phyloP scores from a whole-genome alignment of 306 rosid species.

The Cucurbita ficifolia region DNA sequence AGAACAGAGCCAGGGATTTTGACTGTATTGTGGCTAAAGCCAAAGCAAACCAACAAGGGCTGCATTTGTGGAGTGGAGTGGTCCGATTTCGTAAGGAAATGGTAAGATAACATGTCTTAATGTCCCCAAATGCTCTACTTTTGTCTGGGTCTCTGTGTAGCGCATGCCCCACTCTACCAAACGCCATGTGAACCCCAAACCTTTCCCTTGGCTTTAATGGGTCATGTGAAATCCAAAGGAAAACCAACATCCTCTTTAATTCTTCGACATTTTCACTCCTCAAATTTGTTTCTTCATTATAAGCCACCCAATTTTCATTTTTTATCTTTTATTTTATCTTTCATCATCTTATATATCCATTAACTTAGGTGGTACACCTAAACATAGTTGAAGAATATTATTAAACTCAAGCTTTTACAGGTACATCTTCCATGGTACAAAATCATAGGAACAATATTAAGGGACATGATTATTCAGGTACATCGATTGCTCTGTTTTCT shows the following conservation, averaged over 20 bases:
- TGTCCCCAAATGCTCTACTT: slow-evolving; percentile 1
- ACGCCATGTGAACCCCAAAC: slow-evolving; percentile 21
- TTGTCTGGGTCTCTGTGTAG: slow-evolving; percentile 10
- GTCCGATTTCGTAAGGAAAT: background rate
- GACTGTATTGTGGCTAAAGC: slow-evolving; percentile 5
- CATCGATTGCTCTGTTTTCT: background rate
- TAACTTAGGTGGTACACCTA: background rate
- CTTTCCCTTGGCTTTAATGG: slow-evolving; percentile 1
- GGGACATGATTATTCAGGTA: too few species aligned
- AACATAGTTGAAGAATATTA: background rate
- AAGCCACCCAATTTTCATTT: background rate
- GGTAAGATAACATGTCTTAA: background rate
- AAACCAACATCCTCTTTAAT: slow-evolving; percentile 1
- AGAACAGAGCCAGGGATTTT: slow-evolving; percentile 4
- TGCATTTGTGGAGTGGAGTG: background rate
- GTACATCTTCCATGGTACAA: slow-evolving; percentile 5
- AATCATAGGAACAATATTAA: background rate
- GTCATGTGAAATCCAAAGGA: slow-evolving; percentile 15
- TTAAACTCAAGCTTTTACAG: background rate
- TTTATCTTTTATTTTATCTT: background rate
- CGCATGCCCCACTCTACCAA: slow-evolving; percentile 13
- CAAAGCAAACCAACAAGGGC: background rate
- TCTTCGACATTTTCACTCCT: background rate
- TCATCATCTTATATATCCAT: background rate
- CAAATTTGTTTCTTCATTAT: background rate